phyloP scores from a whole-genome alignment of 2,329 filamentous ascomycete genomes.

The Cordyceps fumosorosea region DNA sequence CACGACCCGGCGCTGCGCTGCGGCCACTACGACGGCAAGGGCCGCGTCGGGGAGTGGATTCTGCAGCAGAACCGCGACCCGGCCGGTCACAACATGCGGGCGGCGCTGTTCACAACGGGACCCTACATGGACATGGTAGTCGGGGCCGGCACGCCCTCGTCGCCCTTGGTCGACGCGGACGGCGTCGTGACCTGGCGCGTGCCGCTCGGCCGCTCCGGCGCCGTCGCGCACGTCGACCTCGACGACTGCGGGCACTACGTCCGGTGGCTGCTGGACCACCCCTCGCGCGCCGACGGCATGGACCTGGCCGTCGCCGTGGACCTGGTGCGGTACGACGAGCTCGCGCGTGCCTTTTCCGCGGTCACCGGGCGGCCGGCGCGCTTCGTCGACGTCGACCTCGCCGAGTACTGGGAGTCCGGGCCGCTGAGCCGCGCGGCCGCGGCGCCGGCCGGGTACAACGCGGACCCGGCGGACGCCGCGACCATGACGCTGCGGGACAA shows the following conservation, averaged over 20 bases:
- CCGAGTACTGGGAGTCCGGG: slow-evolving; percentile 26
- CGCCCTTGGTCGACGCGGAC: slow-evolving; percentile 30
- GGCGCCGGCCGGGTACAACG: slow-evolving; percentile 30
- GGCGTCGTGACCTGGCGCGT: slow-evolving; percentile 35
- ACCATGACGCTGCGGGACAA: slow-evolving; percentile 37
- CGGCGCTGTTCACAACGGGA: slow-evolving; percentile 33
- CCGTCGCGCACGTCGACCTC: slow-evolving; percentile 35
- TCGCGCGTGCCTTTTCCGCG: slow-evolving; percentile 34
- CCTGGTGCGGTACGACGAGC: slow-evolving; percentile 32
- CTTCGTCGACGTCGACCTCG: slow-evolving; percentile 30
- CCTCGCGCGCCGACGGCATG: slow-evolving; percentile 35
- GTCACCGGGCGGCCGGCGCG: slow-evolving; percentile 36
- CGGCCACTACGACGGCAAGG: slow-evolving; percentile 44
- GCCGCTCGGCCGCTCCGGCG: slow-evolving; percentile 32
- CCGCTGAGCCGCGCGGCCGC: slow-evolving; percentile 15
- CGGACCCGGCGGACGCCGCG: slow-evolving; percentile 23
- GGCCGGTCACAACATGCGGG: slow-evolving; percentile 23
- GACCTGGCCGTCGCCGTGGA: slow-evolving; percentile 39
- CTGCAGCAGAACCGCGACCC: slow-evolving; percentile 30
- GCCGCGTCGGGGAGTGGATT: slow-evolving; percentile 39
- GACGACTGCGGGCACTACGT: slow-evolving; percentile 42
- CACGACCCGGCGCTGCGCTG: slow-evolving; percentile 38
- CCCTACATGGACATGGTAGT: slow-evolving; percentile 42
- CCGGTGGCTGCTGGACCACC: slow-evolving; percentile 42
- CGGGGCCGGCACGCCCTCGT: slow-evolving; percentile 30